phyloP scores from a whole-genome alignment of 2,329 filamentous ascomycete genomes.

The Colletotrichum sansevieriae region DNA sequence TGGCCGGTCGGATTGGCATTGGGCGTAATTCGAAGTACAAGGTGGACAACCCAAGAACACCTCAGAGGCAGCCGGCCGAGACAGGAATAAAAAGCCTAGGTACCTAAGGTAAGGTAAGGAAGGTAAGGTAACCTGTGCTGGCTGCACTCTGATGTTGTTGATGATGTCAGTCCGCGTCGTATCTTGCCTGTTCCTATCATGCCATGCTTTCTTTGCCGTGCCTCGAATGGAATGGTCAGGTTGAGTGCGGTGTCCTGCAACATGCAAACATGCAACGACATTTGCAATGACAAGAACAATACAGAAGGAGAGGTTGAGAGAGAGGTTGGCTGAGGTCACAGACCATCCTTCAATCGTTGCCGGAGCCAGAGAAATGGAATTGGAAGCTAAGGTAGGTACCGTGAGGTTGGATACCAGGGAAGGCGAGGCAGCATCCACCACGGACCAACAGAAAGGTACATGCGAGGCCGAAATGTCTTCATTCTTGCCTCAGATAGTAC shows the following conservation, averaged over 20 bases:
- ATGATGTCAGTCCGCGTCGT: slow-evolving; percentile 19
- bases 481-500: no score
- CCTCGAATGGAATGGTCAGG: slow-evolving; percentile 5
- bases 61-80: background rate
- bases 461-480: no score
- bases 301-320: background rate
- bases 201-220: slow-evolving; percentile 17
- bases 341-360: slow-evolving; percentile 13
- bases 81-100: background rate
- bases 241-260: background rate
- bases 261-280: slow-evolving; percentile 9
- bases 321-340: slow-evolving; percentile 20
- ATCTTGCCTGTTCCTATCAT: background rate
- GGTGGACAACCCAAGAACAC: background rate
- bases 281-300: slow-evolving; percentile 1
- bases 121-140: slow-evolving; percentile 3
- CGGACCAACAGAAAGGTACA: no score
- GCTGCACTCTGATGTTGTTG: background rate
- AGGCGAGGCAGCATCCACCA: no score
- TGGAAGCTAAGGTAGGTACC: slow-evolving; percentile 8
- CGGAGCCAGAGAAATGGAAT: slow-evolving; percentile 5
- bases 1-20: slow-evolving; percentile 1
- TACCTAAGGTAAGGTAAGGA: background rate
- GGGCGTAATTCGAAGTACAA: background rate
- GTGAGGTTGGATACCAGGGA: background rate